These are phyloP conservation scores for Microsporum ferrugineum DNA, from an alignment of 2,329 filamentous ascomycete species.

Conservation along the genomic window DNA sequence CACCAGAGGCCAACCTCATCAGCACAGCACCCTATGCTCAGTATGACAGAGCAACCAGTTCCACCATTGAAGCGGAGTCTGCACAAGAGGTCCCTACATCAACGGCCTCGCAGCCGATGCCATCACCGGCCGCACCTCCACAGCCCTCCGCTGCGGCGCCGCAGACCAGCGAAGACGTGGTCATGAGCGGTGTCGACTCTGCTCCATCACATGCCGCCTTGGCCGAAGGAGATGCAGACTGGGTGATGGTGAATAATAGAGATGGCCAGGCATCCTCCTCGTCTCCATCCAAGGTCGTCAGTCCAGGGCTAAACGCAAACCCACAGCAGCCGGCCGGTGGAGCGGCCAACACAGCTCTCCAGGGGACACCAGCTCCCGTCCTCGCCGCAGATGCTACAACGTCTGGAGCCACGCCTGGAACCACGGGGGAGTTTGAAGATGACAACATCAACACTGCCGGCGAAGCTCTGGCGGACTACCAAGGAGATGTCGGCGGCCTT, in stretches of 20 bases:
- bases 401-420: slow-evolving; percentile 10
- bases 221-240: slow-evolving; percentile 47
- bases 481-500: slow-evolving; percentile 44
- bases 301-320: not conserved
- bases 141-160: slow-evolving; percentile 9
- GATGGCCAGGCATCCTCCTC: slow-evolving; percentile 34
- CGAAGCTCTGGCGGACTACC: slow-evolving; percentile 58
- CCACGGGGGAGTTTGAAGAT: slow-evolving; percentile 4
- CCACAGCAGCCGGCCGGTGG: slow-evolving; percentile 6
- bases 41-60: not conserved
- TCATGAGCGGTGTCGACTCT: slow-evolving; percentile 44
- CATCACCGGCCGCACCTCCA: slow-evolving; percentile 5
- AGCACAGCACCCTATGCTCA: not conserved
- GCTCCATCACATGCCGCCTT: slow-evolving; percentile 25
- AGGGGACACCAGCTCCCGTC: slow-evolving; percentile 23
- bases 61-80: not conserved
- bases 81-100: not conserved
- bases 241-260: slow-evolving; percentile 59
- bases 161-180: slow-evolving; percentile 29
- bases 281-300: slow-evolving; percentile 12
- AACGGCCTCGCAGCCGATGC: not conserved
- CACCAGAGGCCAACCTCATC: not conserved
- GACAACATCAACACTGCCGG: slow-evolving; percentile 53
- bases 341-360: not conserved
- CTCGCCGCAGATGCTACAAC: slow-evolving; percentile 31